These are phyloP conservation scores for Apiospora pterosperma DNA, from an alignment of 2,329 filamentous ascomycete genomes.

Conservation along the genomic window DNA sequence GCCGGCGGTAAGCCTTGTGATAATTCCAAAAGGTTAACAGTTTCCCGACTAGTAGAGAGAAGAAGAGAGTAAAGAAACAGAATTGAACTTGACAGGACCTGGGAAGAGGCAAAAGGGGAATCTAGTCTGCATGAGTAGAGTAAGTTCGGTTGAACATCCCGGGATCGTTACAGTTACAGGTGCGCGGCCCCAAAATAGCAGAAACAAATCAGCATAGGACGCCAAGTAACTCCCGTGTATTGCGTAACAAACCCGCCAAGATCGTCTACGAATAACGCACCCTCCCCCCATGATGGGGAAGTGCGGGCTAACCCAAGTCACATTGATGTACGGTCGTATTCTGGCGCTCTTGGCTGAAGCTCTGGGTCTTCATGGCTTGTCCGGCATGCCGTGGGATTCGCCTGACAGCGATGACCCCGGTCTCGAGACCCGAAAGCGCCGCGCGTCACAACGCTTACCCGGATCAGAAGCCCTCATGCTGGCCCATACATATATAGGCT, in stretches of 20 bases:
- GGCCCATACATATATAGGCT: no score
- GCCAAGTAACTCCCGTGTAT: neutral
- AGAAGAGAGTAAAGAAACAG: neutral
- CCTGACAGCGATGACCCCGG: neutral
- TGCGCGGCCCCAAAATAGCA: neutral
- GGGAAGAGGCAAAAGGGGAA: neutral
- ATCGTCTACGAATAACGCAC: neutral
- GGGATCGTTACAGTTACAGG: neutral
- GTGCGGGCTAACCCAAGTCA: neutral
- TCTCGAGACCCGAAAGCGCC: neutral
- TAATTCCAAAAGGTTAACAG: neutral
- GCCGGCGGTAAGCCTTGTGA: conserved; percentile 1
- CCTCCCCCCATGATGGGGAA: neutral
- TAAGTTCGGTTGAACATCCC: neutral
- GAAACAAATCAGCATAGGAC: conserved; percentile 2
- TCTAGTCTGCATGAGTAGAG: neutral
- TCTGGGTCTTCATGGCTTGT: neutral
- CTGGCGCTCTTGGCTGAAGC: neutral
- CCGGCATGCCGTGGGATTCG: neutral
- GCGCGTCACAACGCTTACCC: neutral
- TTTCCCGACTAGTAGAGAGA: neutral
- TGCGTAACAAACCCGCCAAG: neutral
- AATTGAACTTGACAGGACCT: neutral
- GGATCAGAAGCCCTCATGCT: neutral
- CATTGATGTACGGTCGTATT: conserved; percentile 1